Base-by-base conservation (phyloP, 768 basidiomycete genomes). In the Leccinum subtestaceum region DNA sequence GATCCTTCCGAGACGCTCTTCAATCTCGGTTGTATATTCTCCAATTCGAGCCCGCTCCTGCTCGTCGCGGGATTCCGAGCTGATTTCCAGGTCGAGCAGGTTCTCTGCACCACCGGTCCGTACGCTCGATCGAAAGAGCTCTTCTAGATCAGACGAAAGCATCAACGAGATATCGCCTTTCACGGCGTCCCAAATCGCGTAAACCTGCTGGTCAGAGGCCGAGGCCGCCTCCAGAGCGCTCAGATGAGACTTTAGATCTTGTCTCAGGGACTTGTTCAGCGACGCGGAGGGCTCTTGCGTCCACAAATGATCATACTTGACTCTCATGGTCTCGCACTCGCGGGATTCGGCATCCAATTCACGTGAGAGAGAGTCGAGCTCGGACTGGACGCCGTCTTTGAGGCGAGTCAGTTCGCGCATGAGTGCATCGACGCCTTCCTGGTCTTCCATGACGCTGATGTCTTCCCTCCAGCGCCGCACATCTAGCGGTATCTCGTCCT, bases 281-380 rank as follows among this genome's bases (percentile, higher is more conserved):
- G 83, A 80, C 0, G 91, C 86, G 5, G 89, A 89, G 0, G 96
- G 95, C 9, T 84, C 81, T 72, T 97, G 95, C 8, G 88, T 86
- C 88, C 93, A 98, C 29, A 84, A 72, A 63, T 94, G 88, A 31
- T 88, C 88, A 72, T 93, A 95, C 72, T 89, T 89, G 67, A 94
- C 88, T 56, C 95, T 79, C 86, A 88, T 84, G 52, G 81, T 78
- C 74, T 99, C 96, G 74, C 95, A 98, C 50, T 95, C 93, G 63
- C 86, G 78, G 34, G 84, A 86, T 74, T 98, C 97, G 40, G 76
- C 75, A 15, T 97, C 95, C 43, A 99, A 75, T 51, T 93, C 86
- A 4, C 80, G 75, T 3, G 81, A 78, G 43, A 88, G 72, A 21
- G 74, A 70, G 9, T 91, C 84, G 46, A 99, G 77, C 45, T 88